Percentiles rank a stretch among this genome's conserved stretches.
Evolutionary conservation across 1,284 basidiomycete species (phyloP).

Genomic region (Hypsizygus ulmarius): DNA sequence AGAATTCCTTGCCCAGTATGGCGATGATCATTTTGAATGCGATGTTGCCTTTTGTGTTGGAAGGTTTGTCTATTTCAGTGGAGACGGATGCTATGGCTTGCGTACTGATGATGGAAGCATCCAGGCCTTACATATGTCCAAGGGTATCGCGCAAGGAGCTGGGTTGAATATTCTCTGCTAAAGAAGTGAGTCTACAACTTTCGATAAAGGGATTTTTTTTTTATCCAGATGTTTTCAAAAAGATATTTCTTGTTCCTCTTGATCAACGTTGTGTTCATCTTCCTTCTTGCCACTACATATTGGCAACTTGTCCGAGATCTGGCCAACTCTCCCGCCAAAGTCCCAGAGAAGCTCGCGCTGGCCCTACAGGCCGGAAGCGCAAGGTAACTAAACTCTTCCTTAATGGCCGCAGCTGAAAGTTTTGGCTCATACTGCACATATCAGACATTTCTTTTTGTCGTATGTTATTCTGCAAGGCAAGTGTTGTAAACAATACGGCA

Average conservation of each 20-base stretch:
- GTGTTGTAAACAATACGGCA: constrained; percentile 4
- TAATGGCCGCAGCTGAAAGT: constrained; percentile 3
- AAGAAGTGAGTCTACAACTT: constrained; percentile 66
- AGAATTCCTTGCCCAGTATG: constrained; percentile 89
- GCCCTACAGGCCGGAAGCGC: constrained; percentile 76
- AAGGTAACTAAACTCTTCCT: constrained; percentile 42
- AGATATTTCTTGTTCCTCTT: constrained; percentile 95
- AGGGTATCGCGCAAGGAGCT: constrained; percentile 85
- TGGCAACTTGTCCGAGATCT: constrained; percentile 87
- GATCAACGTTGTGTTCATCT: constrained; percentile 94
- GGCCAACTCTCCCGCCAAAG: constrained; percentile 83
- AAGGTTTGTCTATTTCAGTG: constrained; percentile 54
- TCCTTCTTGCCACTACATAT: constrained; percentile 87
- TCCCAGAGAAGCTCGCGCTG: constrained; percentile 85
- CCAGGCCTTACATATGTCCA: constrained; percentile 84
- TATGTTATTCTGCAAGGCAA: constrained; percentile 93
- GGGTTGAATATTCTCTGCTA: constrained; percentile 90
- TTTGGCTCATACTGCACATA: constrained; percentile 18
- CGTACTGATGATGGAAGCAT: constrained; percentile 6
- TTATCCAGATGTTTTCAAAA: constrained; percentile 7
- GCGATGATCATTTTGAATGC: constrained; percentile 92
- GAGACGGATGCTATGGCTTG: not conserved
- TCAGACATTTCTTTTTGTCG: constrained; percentile 91
- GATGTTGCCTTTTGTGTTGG: constrained; percentile 83
- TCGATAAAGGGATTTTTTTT: not conserved